A percentile compares a stretch with the other conserved stretches of the same genome.
These are phyloP conservation scores for Spergularia bocconei DNA, from an alignment of 148 eudicot genomes.

Conservation along the genomic window DNA sequence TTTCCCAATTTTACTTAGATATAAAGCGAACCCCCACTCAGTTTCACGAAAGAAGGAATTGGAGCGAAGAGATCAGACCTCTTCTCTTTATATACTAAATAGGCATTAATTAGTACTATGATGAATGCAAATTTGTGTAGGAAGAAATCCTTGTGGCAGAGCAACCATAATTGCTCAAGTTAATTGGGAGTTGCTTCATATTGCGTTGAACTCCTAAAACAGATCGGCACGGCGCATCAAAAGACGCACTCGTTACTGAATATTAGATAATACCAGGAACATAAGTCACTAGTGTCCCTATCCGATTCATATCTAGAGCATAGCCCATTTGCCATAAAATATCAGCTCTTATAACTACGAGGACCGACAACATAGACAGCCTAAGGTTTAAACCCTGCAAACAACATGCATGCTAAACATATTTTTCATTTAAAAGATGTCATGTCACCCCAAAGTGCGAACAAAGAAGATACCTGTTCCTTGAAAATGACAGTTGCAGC, in stretches of 20 bases:
- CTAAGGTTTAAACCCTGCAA: not conserved
- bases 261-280: not conserved
- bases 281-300: too few species aligned
- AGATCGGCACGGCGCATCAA: not conserved
- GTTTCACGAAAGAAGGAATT: not conserved
- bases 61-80: not conserved
- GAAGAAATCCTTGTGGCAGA: not conserved
- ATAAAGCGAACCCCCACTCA: not conserved
- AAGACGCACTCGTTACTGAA: not conserved
- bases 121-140: not conserved
- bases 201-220: not conserved
- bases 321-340: not conserved
- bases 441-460: not conserved
- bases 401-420: not conserved
- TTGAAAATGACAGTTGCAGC: conserved; percentile 98
- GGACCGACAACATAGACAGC: not conserved
- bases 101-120: not conserved
- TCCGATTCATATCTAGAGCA: not conserved
- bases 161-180: not conserved
- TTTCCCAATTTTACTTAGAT: not conserved
- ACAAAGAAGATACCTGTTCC: conserved; percentile 72
- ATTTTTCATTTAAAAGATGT: not conserved
- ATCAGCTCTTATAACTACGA: not conserved
- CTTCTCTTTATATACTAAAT: not conserved
- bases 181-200: not conserved